Percentiles rank a stretch among this genome's conserved stretches.
Conservation (phyloP, 2,329 filamentous ascomycete genomes). For the Diaporthe ampelina region DNA sequence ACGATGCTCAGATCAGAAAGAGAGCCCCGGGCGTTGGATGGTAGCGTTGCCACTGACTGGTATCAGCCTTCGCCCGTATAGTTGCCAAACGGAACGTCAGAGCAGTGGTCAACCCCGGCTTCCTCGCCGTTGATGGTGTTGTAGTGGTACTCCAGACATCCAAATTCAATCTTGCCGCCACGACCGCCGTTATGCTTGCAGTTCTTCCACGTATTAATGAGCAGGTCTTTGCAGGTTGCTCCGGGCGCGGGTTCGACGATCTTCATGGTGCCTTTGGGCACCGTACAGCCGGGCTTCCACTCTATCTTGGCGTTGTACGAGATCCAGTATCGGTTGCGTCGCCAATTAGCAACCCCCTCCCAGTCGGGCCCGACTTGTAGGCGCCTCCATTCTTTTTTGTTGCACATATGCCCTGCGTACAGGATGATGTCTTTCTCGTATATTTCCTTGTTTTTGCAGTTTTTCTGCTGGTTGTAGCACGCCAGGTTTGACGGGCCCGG, state of each 20-base stretch:
- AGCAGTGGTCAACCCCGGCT: not conserved
- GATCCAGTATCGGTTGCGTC: not conserved
- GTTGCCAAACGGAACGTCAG: not conserved
- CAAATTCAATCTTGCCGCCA: not conserved
- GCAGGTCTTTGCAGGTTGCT: not conserved
- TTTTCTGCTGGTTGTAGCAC: not conserved
- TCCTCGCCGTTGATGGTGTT: constrained; percentile 3
- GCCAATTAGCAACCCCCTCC: fast-evolving
- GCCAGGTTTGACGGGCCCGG: not conserved
- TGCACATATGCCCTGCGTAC: not conserved
- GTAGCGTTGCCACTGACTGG: not conserved
- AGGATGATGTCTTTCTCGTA: not conserved
- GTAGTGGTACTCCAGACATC: constrained; percentile 8
- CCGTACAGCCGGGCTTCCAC: not conserved
- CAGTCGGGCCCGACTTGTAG: not conserved
- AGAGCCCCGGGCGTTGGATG: not conserved
- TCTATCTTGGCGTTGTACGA: not conserved
- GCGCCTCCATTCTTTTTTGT: fast-evolving
- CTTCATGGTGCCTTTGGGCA: not conserved
- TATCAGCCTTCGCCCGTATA: not conserved
- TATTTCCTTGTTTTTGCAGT: not conserved
- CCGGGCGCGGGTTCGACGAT: not conserved
- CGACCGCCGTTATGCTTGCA: constrained; percentile 15
- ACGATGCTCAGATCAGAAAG: not conserved
- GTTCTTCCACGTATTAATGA: not conserved